Base-by-base conservation (phyloP, 1,139 yeast genomes). In the Candida sp. region DNA sequence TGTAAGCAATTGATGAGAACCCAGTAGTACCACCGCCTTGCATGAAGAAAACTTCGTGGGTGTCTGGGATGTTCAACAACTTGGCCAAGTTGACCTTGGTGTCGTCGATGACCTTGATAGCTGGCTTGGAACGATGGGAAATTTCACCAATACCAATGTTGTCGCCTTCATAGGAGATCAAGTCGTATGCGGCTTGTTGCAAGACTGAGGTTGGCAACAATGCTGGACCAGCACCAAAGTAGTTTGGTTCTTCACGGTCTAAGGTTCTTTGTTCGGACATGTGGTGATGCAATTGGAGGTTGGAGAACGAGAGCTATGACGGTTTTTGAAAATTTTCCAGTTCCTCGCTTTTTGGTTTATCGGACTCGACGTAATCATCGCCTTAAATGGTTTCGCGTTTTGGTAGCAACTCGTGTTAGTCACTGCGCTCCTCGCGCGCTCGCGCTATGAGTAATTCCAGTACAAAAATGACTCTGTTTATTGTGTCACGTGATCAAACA, bases 1-100 rank as follows among this genome's bases (percentile, higher is more conserved):
- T 94, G 62, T 94, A 85, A 12, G 90, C 93, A 51, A 91, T 80
- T 7, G 96, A 84, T 5, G 98, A 89, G 63, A 94, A 94, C 5
- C 97, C 98, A 39, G 92, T 88, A 47, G 98, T 93, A 55, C 98
- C 99, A 54, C 99, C 99, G 55, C 99, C 98, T 75, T 94, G 99
- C 73, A 93, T 73, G 73, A 93, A 94, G 66, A 94, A 86, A 2
- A 93, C 94, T 66, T 92, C 98, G 67, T 94, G 96, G 35, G 96
- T 88, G 54, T 90, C 96, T 32, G 98, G 99, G 48, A 94, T 82
- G 52, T 77, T 67, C 67, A 91, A 71, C 51, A 94, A 75, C 61
- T 87, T 73, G 45, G 63, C 73, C 63, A 94, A 73, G 61, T 87
- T 83, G 41, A 71, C 76, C 70, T 90, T 91, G 49, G 98, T 86